Conservation (phyloP, 495 filamentous ascomycete species). For the Astrocystis sublimbata region DNA sequence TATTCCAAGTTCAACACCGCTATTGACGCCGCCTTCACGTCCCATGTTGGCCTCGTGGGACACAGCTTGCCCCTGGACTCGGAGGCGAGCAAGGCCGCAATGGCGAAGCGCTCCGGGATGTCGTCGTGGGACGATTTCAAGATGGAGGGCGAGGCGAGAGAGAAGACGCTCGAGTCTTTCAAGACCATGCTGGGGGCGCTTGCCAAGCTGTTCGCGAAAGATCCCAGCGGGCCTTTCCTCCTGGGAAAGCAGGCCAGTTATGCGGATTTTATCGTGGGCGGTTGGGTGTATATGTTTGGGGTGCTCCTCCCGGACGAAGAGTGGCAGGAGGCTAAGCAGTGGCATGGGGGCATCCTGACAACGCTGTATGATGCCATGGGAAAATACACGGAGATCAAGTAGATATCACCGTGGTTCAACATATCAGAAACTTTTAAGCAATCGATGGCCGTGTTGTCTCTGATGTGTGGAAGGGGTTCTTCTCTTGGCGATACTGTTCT, state of each 20-base stretch:
- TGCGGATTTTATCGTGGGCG: slow-evolving; percentile 66
- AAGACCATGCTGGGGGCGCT: slow-evolving; percentile 41
- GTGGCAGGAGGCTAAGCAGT: slow-evolving; percentile 52
- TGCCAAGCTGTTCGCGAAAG: slow-evolving; percentile 43
- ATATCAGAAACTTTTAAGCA: too few species aligned
- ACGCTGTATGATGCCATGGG: slow-evolving; percentile 50
- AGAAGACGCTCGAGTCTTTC: slow-evolving; percentile 41
- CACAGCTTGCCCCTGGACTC: slow-evolving; percentile 47
- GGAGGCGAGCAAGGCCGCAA: slow-evolving; percentile 45
- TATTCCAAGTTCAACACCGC: slow-evolving; percentile 47
- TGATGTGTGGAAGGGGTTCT: too few species aligned
- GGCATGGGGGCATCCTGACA: slow-evolving; percentile 55
- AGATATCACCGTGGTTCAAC: not conserved
- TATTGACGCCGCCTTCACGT: slow-evolving; percentile 47
- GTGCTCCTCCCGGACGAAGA: slow-evolving; percentile 37
- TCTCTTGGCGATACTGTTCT: too few species aligned
- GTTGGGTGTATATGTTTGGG: slow-evolving; percentile 54
- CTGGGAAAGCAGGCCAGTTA: slow-evolving; percentile 49
- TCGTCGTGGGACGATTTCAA: slow-evolving; percentile 49
- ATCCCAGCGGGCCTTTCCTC: slow-evolving; percentile 51
- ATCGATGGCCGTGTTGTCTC: too few species aligned
- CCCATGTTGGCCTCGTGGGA: slow-evolving; percentile 22
- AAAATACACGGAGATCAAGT: not conserved
- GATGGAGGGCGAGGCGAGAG: slow-evolving; percentile 44
- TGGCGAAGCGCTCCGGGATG: slow-evolving; percentile 47